A percentile compares a stretch with the other conserved stretches of the same genome.
phyloP scores from a whole-genome alignment of 2,329 filamentous ascomycete genomes.

The Colletotrichum agaves region DNA sequence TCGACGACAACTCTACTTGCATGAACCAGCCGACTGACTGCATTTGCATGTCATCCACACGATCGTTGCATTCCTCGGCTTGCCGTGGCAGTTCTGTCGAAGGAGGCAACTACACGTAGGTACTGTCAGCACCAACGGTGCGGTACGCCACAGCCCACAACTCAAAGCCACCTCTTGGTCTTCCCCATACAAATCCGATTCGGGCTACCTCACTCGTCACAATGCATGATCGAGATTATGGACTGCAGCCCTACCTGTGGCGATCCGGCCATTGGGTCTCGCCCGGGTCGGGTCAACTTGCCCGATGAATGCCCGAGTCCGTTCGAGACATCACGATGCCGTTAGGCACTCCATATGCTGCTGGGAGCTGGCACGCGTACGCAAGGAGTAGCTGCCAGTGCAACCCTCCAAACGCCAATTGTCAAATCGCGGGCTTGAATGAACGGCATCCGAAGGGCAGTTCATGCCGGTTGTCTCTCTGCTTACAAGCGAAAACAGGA shows the following conservation, averaged over 20 bases:
- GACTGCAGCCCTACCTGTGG: constrained; percentile 31
- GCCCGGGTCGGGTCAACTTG: constrained; percentile 18
- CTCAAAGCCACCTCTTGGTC: constrained; percentile 8
- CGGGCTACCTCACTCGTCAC: constrained; percentile 2
- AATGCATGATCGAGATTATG: constrained; percentile 20
- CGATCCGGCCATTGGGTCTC: neutral
- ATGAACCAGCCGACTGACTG: constrained; percentile 1
- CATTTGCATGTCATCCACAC: neutral
- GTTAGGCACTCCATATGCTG: constrained; percentile 1
- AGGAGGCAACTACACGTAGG: neutral
- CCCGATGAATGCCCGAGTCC: constrained; percentile 1
- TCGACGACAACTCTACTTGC: neutral
- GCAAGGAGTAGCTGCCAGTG: constrained; percentile 17
- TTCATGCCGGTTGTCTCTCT: neutral
- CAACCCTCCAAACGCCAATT: constrained; percentile 24
- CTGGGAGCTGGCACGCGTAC: constrained; percentile 16
- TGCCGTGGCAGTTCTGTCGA: constrained; percentile 14
- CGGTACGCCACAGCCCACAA: neutral
- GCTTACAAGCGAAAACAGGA: constrained; percentile 1
- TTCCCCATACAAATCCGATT: neutral
- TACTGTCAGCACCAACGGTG: constrained; percentile 1
- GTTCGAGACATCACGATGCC: constrained; percentile 16
- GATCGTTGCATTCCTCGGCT: neutral
- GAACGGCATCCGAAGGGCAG: neutral
- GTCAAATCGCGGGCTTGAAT: neutral